Evolutionary conservation across 2,329 filamentous ascomycete species (phyloP).

Genomic region (Aschersonia sp.): DNA sequence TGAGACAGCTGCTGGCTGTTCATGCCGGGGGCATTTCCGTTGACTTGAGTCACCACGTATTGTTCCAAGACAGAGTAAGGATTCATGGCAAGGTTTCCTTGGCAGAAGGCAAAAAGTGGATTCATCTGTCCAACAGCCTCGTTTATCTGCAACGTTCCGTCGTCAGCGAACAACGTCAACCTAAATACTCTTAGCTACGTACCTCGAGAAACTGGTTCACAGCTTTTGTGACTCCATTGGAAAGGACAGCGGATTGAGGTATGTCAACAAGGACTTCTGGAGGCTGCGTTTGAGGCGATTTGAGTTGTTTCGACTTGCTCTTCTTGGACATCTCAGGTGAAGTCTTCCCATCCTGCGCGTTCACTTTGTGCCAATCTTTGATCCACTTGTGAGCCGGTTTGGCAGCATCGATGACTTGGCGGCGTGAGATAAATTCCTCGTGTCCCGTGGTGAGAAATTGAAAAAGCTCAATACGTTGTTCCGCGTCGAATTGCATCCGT

Average conservation of each 20-base stretch:
- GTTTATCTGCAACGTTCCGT: conserved; percentile 31
- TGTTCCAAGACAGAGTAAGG: conserved; percentile 47
- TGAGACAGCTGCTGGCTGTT: conserved; percentile 36
- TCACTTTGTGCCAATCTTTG: conserved; percentile 50
- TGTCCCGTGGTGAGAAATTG: conserved; percentile 66
- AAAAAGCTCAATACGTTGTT: conserved; percentile 71
- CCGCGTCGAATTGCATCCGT: conserved; percentile 62
- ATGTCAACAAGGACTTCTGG: conserved; percentile 42
- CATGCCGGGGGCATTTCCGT: conserved; percentile 20
- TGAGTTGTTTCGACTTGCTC: conserved; percentile 41
- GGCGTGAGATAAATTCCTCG: conserved; percentile 72
- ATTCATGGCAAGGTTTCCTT: conserved; percentile 35
- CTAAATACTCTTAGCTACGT: conserved; percentile 3
- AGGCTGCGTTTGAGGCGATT: conserved; percentile 43
- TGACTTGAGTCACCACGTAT: conserved; percentile 37
- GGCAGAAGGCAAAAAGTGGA: conserved; percentile 44
- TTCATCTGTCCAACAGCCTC: conserved; percentile 56
- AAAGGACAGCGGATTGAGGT: conserved; percentile 43
- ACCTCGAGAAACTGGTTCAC: conserved; percentile 54
- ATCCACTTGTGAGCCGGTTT: conserved; percentile 49
- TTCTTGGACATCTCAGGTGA: conserved; percentile 58
- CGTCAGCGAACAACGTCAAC: conserved; percentile 3
- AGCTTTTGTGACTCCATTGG: conserved; percentile 43
- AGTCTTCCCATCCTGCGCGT: conserved; percentile 39
- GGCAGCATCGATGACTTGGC: conserved; percentile 44